Percentiles rank a stretch among this genome's conserved stretches.
Evolutionary conservation across 352 stramenopile species (phyloP).

Genomic region (Phytopythium montanum): DNA sequence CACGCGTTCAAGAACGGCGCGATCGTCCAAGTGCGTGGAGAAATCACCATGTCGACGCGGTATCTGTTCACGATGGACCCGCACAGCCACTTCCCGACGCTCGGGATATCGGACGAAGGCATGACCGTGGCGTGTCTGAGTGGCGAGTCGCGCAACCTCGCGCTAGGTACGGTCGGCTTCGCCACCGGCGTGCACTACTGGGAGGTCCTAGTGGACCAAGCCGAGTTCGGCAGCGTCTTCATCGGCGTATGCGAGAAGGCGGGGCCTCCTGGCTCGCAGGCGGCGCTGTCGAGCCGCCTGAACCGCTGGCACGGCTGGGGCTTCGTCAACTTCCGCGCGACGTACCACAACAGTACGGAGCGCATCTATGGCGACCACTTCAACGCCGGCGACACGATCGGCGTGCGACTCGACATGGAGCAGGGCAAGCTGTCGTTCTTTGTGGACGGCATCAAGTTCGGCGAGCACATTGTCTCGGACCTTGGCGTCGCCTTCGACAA

Average conservation of each 20-base stretch:
- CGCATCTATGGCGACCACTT: constrained; percentile 89
- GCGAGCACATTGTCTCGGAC: constrained; percentile 98
- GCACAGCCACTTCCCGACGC: constrained; percentile 74
- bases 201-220: constrained; percentile 97
- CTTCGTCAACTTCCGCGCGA: constrained; percentile 98
- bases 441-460: constrained; percentile 98
- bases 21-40: constrained; percentile 60
- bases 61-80: constrained; percentile 86
- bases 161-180: constrained; percentile 83
- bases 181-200: constrained; percentile 95
- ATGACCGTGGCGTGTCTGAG: constrained; percentile 79
- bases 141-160: constrained; percentile 84
- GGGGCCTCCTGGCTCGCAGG: constrained; percentile 71
- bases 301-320: constrained; percentile 93
- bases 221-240: constrained; percentile 97
- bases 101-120: constrained; percentile 72
- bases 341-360: constrained; percentile 90
- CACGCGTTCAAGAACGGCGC: constrained; percentile 48
- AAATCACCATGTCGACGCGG: constrained; percentile 61
- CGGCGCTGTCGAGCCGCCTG: constrained; percentile 64
- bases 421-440: constrained; percentile 97
- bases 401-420: constrained; percentile 98
- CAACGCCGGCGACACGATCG: constrained; percentile 96
- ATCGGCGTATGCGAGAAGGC: constrained; percentile 95
- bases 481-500: constrained; percentile 97